A percentile compares a stretch with the other conserved stretches of the same genome.
phyloP scores from a whole-genome alignment of 139 green algal genomes.

The Chlorella sp. region DNA sequence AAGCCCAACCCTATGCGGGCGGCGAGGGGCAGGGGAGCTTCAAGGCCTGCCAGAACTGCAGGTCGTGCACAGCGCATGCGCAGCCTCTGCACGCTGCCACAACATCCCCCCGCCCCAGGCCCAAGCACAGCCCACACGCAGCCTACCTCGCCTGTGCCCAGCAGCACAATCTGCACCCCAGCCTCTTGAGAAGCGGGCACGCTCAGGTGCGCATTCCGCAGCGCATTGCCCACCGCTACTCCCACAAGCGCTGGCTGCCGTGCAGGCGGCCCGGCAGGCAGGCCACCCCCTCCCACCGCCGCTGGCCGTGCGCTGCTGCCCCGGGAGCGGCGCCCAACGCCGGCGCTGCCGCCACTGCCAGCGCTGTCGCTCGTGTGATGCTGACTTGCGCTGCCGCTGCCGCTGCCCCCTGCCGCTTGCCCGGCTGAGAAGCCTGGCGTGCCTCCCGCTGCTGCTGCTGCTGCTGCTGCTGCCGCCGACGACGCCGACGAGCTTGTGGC shows the following conservation, averaged over 20 bases:
- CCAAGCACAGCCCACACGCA: too few species aligned
- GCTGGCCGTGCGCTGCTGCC: neutral
- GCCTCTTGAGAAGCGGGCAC: neutral
- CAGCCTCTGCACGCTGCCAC: too few species aligned
- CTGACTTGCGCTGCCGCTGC: neutral
- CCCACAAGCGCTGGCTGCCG: neutral
- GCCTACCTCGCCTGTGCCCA: conserved; percentile 53
- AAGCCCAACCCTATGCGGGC: too few species aligned
- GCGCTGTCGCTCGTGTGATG: conserved; percentile 20
- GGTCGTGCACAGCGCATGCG: neutral
- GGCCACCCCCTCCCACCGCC: too few species aligned
- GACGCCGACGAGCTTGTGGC: neutral
- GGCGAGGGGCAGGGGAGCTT: too few species aligned
- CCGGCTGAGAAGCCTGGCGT: neutral
- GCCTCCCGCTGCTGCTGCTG: neutral
- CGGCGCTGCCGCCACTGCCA: conserved; percentile 3
- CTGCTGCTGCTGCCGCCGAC: neutral
- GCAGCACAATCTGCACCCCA: conserved; percentile 55
- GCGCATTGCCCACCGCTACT: neutral
- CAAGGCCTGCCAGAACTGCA: too few species aligned
- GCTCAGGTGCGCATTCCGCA: neutral
- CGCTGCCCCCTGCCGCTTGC: neutral
- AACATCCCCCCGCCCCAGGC: too few species aligned
- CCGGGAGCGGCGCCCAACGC: neutral
- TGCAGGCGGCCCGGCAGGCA: too few species aligned